These are phyloP conservation scores for Kuraishia cidri DNA, from an alignment of 805 yeast species.

Conservation along the genomic window DNA sequence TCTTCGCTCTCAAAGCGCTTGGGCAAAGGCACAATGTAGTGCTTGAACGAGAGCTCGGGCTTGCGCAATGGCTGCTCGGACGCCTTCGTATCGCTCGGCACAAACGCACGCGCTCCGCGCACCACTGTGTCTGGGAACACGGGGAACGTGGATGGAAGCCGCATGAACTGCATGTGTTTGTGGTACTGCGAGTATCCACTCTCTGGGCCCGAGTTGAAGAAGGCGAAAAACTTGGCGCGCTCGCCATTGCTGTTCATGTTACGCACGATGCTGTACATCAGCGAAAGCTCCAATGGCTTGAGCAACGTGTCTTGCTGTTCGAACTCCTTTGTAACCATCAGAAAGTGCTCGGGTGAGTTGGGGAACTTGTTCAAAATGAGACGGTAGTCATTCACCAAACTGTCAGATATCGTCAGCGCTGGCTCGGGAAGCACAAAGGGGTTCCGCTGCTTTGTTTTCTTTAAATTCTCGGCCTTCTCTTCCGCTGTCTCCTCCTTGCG, in stretches of 20 bases:
- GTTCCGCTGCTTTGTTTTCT: constrained; percentile 28
- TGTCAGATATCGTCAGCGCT: constrained; percentile 51
- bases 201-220: constrained; percentile 80
- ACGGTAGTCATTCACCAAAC: constrained; percentile 43
- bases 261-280: constrained; percentile 45
- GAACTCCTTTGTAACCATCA: constrained; percentile 70
- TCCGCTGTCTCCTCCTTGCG: constrained; percentile 8
- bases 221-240: constrained; percentile 55
- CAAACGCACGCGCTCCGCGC: constrained; percentile 33
- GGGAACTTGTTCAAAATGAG: constrained; percentile 84
- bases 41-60: constrained; percentile 66
- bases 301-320: constrained; percentile 66
- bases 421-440: constrained; percentile 84
- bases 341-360: constrained; percentile 67
- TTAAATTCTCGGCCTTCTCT: constrained; percentile 25
- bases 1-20: constrained; percentile 19
- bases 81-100: constrained; percentile 35
- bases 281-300: constrained; percentile 57
- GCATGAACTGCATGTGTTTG: constrained; percentile 83
- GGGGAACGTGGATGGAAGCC: constrained; percentile 49
- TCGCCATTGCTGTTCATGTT: constrained; percentile 32
- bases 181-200: constrained; percentile 96
- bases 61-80: constrained; percentile 52
- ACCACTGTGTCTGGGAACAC: constrained; percentile 50
- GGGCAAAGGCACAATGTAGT: constrained; percentile 65